A percentile compares a stretch with the other conserved stretches of the same genome.
phyloP scores from a whole-genome alignment of 495 filamentous ascomycete species.

The Daldinia grandis region DNA sequence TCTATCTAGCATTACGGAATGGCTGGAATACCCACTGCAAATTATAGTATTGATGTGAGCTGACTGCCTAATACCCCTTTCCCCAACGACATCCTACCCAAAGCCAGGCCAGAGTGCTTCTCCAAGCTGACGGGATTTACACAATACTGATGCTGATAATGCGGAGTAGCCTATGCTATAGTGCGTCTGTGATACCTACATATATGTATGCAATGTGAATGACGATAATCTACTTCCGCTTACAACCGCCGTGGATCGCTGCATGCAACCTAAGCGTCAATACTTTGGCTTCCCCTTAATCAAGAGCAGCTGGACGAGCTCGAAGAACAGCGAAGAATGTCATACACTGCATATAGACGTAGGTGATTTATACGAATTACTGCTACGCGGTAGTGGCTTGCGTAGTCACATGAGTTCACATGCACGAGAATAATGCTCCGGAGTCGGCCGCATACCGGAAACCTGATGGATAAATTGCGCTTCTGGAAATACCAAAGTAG shows the following conservation, averaged over 20 bases:
- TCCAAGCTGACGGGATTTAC: constrained; percentile 5
- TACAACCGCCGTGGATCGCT: constrained; percentile 8
- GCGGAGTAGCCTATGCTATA: neutral
- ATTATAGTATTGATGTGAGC: neutral
- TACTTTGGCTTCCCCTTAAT: neutral
- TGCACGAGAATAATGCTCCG: constrained; percentile 14
- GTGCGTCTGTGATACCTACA: constrained; percentile 1
- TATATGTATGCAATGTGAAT: constrained; percentile 8
- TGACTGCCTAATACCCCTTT: neutral
- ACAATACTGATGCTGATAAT: constrained; percentile 1
- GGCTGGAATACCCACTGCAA: neutral
- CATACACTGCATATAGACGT: neutral
- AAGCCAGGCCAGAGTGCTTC: neutral
- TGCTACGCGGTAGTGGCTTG: neutral
- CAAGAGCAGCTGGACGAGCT: neutral
- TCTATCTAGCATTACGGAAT: neutral
- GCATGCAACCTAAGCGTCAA: constrained; percentile 4
- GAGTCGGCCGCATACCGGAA: constrained; percentile 18
- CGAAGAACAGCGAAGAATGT: neutral
- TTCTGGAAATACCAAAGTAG: constrained; percentile 19
- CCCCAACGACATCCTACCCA: constrained; percentile 13
- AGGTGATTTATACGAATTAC: neutral
- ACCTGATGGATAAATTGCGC: constrained; percentile 12
- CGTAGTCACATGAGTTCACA: constrained; percentile 10
- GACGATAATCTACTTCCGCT: neutral